Base-by-base conservation (phyloP, 2,329 filamentous ascomycete species). In the Stagonosporopsis cucurbitacearum region DNA sequence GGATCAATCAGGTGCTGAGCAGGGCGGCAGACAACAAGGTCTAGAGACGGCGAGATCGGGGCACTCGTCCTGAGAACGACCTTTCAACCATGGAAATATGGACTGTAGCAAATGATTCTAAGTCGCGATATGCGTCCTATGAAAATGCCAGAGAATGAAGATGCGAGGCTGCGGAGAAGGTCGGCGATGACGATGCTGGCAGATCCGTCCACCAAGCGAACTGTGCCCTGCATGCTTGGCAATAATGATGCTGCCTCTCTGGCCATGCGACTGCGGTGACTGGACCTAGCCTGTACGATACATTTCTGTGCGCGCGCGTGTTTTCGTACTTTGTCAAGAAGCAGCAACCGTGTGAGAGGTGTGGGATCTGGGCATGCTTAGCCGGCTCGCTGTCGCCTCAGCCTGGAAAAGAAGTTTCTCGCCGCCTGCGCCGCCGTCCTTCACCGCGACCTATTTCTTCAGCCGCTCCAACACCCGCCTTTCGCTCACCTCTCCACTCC, bases 401-500 rank as follows among this genome's bases (percentile, higher is more conserved):
- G 65, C 66, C 63, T 66, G 62, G 61, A 69, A 63, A 64, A 69
- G 60, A 67, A 65, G 57, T 64, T 67, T 70, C 58, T 52, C 52
- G 50, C 56, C 51, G 37, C 59, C 53, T 37, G 44, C 53, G 43
- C 47, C 53, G 50, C 47, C 46, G 54, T 32, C 48, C 59, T 57
- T 57, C 41, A 50, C 35, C 49, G 25, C 57, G 43, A 54, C 49
- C 56, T 54, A 50, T 47, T 51, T 50, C 43, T 39, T 40, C 52
- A 46, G 41, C 55, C 50, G 40, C 51, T 50, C 42, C 15, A 23
- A 17, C n/a, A 25, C 53, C 26, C 50, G 45, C 50, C 43, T 36
- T 35, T 32, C 47, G 11, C 26, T 35, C 40, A 40, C 43, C n/a
- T 44, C 36, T 37, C 46, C 41, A 28, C 44, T 33, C 20, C 33